Evolutionary conservation across 2,329 filamentous ascomycete species (phyloP), one percentile per base, ranked within the genome.

Genomic region (Venturiaceae sp.): DNA sequence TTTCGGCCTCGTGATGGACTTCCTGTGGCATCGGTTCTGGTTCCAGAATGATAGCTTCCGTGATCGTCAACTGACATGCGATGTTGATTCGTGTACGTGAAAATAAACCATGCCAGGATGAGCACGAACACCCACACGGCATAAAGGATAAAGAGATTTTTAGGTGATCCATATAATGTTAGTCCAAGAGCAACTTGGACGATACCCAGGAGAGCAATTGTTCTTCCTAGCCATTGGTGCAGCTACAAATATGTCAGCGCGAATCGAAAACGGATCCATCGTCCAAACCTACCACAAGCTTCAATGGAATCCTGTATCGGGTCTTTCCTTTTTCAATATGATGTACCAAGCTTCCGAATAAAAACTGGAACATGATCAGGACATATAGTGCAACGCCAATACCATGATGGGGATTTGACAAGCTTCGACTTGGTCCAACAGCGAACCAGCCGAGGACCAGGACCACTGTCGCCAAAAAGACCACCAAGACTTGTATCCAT

Each of bases 131-230:
- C 86, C 78, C 87, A 92, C 0, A 97, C 62, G 0, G 92, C 81
- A 67, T 88, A 99, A 3, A 97, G 77, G 56, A 99, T 84, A 70
- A 97, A 99, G 3, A 92, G 80, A 37, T 81, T 83, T 66, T 87
- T 84, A 5, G 94, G 92, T 32, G 92, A 96, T 5, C 94, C 94
- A 67, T 96, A 99, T 1, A 99, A 78, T 0, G 92, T 92, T 52
- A 99, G 78, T 0, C 94, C 94, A 0, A 99, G 79, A 0, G 94
- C 88, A 11, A 99, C 83, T 69, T 99, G 94, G 3, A 86, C 81
- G 63, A 97, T 85, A 0, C 90, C 94, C 3, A 99, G 77, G 19
- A 97, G 73, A 2, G 88, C 87, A 65, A 92, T 83, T 0, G 82
- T 75, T 59, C 92, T 80, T 19, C 94, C 94, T 19, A 88, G 74